A percentile compares a stretch with the other conserved stretches of the same genome.
Evolutionary conservation across 805 yeast species (phyloP).

Genomic region (Hanseniaspora lindneri): DNA sequence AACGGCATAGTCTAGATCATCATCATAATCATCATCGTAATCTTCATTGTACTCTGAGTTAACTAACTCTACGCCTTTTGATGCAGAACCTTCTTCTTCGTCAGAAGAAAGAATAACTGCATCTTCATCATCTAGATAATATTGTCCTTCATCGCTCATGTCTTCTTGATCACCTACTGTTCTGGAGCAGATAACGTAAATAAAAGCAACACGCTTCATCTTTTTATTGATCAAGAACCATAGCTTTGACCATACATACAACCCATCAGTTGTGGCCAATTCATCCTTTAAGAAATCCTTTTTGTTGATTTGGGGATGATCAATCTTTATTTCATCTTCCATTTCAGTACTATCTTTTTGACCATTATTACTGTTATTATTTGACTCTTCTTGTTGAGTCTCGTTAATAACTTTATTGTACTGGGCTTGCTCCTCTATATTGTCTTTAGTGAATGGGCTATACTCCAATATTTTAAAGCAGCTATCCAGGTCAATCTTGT

Average conservation of each 20-base stretch:
- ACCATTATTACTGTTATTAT: too few relatives aligned
- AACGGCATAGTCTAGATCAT: constrained; percentile 28
- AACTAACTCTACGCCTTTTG: constrained; percentile 25
- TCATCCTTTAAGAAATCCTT: constrained; percentile 56
- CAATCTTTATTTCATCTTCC: constrained; percentile 26
- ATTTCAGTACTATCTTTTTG: neutral
- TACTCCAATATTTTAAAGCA: constrained; percentile 11
- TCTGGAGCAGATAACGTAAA: constrained; percentile 53
- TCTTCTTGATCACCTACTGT: constrained; percentile 27
- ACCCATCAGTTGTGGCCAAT: constrained; percentile 54
- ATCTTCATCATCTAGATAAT: constrained; percentile 26
- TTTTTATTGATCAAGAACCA: constrained; percentile 89
- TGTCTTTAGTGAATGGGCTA: constrained; percentile 7
- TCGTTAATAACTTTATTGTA: neutral
- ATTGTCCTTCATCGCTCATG: constrained; percentile 17
- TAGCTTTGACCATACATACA: constrained; percentile 34
- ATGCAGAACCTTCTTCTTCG: constrained; percentile 14
- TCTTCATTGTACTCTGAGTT: constrained; percentile 32
- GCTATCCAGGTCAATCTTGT: constrained; percentile 9
- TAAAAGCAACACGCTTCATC: constrained; percentile 78
- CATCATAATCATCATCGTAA: constrained; percentile 31
- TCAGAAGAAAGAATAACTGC: constrained; percentile 22
- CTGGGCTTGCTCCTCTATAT: constrained; percentile 7
- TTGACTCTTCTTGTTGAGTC: neutral
- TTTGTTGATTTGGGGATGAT: constrained; percentile 32